Evolutionary conservation across 139 green algal species (phyloP).

Genomic region (Haematococcus lacustris): DNA sequence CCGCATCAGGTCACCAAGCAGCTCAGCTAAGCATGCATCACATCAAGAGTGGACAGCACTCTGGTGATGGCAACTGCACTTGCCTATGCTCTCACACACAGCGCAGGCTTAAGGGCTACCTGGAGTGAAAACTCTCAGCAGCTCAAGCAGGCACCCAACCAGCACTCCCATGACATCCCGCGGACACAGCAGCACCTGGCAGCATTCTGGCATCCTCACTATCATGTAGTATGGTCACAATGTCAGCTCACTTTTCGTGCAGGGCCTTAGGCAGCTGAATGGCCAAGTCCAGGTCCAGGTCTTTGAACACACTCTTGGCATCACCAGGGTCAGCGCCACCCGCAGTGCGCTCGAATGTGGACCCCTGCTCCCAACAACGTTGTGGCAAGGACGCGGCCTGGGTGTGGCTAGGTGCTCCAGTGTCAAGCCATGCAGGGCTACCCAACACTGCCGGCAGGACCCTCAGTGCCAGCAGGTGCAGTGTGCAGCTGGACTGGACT

Average conservation of each 20-base stretch:
- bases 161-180: neutral
- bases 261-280: conserved; percentile 47
- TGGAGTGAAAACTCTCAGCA: neutral
- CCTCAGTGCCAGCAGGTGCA: neutral
- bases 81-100: neutral
- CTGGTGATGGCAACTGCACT: neutral
- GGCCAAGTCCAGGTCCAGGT: conserved; percentile 76
- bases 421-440: neutral
- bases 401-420: too few species aligned
- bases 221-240: too few species aligned
- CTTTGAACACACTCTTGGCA: conserved; percentile 59
- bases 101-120: neutral
- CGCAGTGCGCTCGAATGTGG: conserved; percentile 57
- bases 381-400: too few species aligned
- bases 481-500: too few species aligned
- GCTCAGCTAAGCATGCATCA: neutral
- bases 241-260: conserved; percentile 32
- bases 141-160: neutral
- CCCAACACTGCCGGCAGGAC: neutral
- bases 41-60: neutral
- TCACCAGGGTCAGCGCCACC: conserved; percentile 14
- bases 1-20: neutral
- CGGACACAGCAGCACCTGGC: neutral
- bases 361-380: conserved; percentile 16
- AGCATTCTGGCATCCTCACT: neutral